phyloP scores from a whole-genome alignment of 1,284 basidiomycete genomes.

The Puccinia triticina region DNA sequence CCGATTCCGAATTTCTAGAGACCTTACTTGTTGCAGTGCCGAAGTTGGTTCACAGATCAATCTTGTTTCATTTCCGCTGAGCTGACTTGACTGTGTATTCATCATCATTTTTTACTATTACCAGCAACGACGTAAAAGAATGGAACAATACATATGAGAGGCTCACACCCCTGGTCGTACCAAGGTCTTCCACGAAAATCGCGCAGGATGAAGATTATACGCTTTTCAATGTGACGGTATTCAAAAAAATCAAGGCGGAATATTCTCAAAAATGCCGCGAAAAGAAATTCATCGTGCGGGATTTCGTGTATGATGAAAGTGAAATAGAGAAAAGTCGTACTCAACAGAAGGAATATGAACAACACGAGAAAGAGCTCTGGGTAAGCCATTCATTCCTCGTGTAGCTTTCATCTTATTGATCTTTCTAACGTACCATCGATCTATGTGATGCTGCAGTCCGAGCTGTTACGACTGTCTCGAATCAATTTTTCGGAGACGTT shows the following conservation, averaged over 20 bases:
- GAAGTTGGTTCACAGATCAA: slow-evolving; percentile 67
- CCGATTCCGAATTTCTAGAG: slow-evolving; percentile 87
- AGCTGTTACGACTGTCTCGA: slow-evolving; percentile 85
- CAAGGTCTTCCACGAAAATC: slow-evolving; percentile 73
- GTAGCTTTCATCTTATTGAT: not conserved
- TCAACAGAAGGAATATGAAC: slow-evolving; percentile 77
- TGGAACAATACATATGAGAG: slow-evolving; percentile 90
- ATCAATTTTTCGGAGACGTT: slow-evolving; percentile 98
- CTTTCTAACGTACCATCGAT: not conserved
- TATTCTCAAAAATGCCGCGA: slow-evolving; percentile 93
- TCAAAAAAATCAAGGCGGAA: slow-evolving; percentile 87
- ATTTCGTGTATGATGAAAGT: slow-evolving; percentile 89
- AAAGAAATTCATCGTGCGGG: slow-evolving; percentile 92
- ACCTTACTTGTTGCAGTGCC: slow-evolving; percentile 92
- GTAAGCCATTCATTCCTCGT: slow-evolving; percentile 62
- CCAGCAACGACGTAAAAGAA: slow-evolving; percentile 78
- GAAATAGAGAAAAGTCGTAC: slow-evolving; percentile 79
- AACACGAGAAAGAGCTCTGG: slow-evolving; percentile 96
- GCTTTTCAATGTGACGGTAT: slow-evolving; percentile 84
- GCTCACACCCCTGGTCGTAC: slow-evolving; percentile 86
- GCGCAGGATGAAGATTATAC: slow-evolving; percentile 81
- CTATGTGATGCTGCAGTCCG: slow-evolving; percentile 68
- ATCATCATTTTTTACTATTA: slow-evolving; percentile 44
- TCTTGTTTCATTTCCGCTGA: slow-evolving; percentile 14
- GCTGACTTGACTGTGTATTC: not conserved